Evolutionary conservation across 2,329 filamentous ascomycete species (phyloP).

Genomic region (Zalaria obscura): DNA sequence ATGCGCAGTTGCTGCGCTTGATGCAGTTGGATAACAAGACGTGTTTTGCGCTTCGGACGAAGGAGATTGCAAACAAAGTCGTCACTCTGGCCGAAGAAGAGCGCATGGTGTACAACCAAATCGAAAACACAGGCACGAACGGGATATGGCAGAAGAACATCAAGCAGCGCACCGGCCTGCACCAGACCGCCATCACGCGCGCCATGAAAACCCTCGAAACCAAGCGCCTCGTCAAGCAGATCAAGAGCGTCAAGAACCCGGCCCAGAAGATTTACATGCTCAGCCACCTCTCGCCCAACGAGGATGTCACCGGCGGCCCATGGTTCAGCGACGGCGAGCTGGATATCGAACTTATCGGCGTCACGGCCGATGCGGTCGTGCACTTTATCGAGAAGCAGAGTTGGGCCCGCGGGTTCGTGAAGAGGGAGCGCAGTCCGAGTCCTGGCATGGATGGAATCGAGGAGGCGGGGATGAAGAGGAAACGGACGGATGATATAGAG

Average conservation of each 20-base stretch:
- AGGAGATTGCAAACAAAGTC: conserved; percentile 13
- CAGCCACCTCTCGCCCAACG: conserved; percentile 65
- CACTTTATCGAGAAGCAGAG: conserved; percentile 58
- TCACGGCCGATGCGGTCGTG: conserved; percentile 58
- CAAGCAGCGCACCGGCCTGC: conserved; percentile 64
- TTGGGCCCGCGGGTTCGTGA: conserved; percentile 42
- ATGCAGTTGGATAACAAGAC: conserved; percentile 13
- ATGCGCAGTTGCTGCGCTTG: conserved; percentile 16
- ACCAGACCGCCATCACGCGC: conserved; percentile 69
- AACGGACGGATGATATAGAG: conserved; percentile 14
- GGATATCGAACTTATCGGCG: conserved; percentile 76
- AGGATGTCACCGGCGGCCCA: conserved; percentile 81
- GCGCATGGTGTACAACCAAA: conserved; percentile 49
- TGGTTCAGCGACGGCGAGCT: conserved; percentile 91
- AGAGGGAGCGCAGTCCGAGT: conserved; percentile 4
- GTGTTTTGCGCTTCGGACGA: conserved; percentile 12
- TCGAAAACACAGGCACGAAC: conserved; percentile 6
- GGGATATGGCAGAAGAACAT: conserved; percentile 76
- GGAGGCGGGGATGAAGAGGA: conserved; percentile 18
- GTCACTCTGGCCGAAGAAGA: conserved; percentile 49
- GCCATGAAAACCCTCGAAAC: conserved; percentile 71
- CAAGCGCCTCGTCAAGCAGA: conserved; percentile 70
- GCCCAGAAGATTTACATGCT: conserved; percentile 96
- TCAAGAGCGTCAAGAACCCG: conserved; percentile 84
- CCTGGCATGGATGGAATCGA: background rate